Percentiles rank a stretch among this genome's conserved stretches.
phyloP scores from a whole-genome alignment of 805 yeast species.

The Hanseniaspora guilliermondii region DNA sequence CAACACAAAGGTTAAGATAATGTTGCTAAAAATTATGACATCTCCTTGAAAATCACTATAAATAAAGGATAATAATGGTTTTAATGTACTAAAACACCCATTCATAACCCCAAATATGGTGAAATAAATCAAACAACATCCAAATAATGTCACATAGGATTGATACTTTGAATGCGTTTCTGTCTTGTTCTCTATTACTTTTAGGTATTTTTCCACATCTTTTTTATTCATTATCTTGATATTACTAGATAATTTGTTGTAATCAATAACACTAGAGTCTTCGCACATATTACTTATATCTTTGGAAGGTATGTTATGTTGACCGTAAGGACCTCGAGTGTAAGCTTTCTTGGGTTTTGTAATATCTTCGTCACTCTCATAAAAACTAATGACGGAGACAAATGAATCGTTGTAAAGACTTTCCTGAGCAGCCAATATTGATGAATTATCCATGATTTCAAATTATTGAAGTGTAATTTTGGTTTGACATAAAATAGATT shows the following conservation, averaged over 20 bases:
- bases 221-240: not conserved
- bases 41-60: not conserved
- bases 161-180: not conserved
- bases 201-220: not conserved
- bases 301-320: too few species aligned
- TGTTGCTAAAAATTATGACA: not conserved
- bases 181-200: not conserved
- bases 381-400: not conserved
- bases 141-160: not conserved
- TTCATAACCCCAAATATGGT: conserved; percentile 4
- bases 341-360: not conserved
- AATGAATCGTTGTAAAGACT: too few species aligned
- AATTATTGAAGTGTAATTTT: too few species aligned
- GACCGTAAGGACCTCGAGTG: too few species aligned
- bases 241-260: not conserved
- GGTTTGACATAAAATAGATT: too few species aligned
- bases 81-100: not conserved
- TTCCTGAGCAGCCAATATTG: too few species aligned
- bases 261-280: not conserved
- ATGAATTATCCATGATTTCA: too few species aligned
- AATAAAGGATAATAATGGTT: not conserved
- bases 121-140: not conserved
- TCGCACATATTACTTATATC: too few species aligned
- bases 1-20: not conserved
- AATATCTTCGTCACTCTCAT: not conserved